Base-by-base conservation (phyloP, 805 yeast species). In the Saturnispora quitensis region DNA sequence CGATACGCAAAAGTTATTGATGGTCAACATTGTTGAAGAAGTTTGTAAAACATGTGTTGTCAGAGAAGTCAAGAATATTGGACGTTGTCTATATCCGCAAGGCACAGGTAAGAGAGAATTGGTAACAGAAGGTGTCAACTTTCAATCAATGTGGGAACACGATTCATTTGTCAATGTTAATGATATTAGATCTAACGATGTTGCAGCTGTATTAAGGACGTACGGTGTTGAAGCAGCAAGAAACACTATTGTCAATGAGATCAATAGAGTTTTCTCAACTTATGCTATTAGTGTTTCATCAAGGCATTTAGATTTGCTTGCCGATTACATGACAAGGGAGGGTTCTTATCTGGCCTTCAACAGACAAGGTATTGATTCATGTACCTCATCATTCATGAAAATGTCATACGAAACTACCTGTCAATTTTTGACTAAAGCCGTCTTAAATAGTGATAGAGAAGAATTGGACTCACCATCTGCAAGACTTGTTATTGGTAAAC, bases 171-270 rank as follows among this genome's bases (percentile, higher is more conserved):
- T 93, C 59, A 86, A 90, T 62, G 96, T 91, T 56, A 86, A 93
- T 66, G 84, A 83, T 53, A 87, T 93, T 62, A 77, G 86, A 1
- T 89, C 97, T 8, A 93, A 93, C 75, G 99, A 93, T 71, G 84
- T 93, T 58, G 82, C 87, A 40, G 88, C 97, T 17, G 96, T 93
- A 3, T 75, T 95, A 62, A 78, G 75, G 58, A 88, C 95, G 0
- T 93, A 93, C 63, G 99, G 99, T 68, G 99, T 91, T 50, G 99
- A 95, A 72, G 99, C 99, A 47, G 99, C 99, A 20, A 81, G 99
- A 70, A 89, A 89, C 69, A 93, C 99, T 34, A 87, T 93, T 73
- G 98, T 89, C 31, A 84, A 88, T 63, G 99, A 93, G 76, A 87
- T 93, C 68, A 86, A 87, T 71, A 86, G 88, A 61, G 99, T 93